These are phyloP conservation scores for Roridomyces roridus DNA, from an alignment of 768 basidiomycete species.

Conservation along the genomic window DNA sequence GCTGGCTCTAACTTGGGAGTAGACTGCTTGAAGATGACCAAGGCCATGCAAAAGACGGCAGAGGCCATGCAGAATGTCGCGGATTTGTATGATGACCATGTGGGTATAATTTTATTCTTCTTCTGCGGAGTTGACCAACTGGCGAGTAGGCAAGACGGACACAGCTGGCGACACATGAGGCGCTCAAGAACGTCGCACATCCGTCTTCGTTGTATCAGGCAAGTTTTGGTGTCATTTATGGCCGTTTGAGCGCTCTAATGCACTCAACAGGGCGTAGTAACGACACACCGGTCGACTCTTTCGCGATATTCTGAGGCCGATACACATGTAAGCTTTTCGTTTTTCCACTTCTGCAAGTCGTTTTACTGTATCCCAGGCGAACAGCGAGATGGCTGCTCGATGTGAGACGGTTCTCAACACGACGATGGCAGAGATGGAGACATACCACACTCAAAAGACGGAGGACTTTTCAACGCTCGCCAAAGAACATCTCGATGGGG, in stretches of 20 bases:
- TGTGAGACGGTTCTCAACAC: slow-evolving; percentile 90
- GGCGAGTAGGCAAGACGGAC: slow-evolving; percentile 67
- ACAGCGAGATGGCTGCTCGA: slow-evolving; percentile 71
- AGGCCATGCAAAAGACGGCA: slow-evolving; percentile 76
- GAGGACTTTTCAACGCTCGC: slow-evolving; percentile 69
- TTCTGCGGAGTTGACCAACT: background rate
- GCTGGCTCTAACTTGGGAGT: background rate
- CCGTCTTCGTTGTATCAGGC: slow-evolving; percentile 77
- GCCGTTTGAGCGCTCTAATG: background rate
- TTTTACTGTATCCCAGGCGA: slow-evolving; percentile 42
- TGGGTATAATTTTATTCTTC: slow-evolving; percentile 38
- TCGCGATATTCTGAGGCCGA: slow-evolving; percentile 66
- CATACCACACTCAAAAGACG: slow-evolving; percentile 73
- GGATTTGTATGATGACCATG: slow-evolving; percentile 82
- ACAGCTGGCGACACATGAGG: slow-evolving; percentile 77
- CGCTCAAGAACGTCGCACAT: slow-evolving; percentile 77
- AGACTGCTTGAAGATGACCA: slow-evolving; percentile 83
- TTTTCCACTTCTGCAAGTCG: background rate
- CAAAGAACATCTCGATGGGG: slow-evolving; percentile 77
- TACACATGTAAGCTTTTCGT: slow-evolving; percentile 20
- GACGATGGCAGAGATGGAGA: slow-evolving; percentile 89
- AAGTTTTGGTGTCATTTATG: slow-evolving; percentile 9
- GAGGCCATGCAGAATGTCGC: slow-evolving; percentile 78
- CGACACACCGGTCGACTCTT: slow-evolving; percentile 76
- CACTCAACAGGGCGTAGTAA: slow-evolving; percentile 61